Base-by-base conservation (phyloP, 1,284 basidiomycete genomes). In the Sporisorium exsertum region DNA sequence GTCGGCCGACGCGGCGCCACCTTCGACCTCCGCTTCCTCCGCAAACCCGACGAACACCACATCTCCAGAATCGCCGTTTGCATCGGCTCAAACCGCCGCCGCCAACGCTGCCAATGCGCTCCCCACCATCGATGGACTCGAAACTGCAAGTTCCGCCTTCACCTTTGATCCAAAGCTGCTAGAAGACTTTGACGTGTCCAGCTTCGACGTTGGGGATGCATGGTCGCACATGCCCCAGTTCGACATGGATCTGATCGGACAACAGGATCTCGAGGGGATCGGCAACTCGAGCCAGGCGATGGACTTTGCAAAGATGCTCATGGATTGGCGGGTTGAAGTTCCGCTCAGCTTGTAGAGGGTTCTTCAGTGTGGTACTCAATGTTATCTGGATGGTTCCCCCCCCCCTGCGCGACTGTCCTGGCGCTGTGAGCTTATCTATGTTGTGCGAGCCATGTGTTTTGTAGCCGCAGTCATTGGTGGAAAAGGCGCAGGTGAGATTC, bases 281-380 rank as follows among this genome's bases (percentile, higher is more conserved):
- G 63, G 63, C 35, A 75, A 75, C 46, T 59, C 67, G 37, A 61
- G 64, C 42, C 63, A 62, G 46, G 63, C 59, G 53, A 55, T 75
- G 32, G 72, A 70, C 67, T 75, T 75, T 67, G 67, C 62, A 24
- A 75, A 67, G 58, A 70, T 75, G 67, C 67, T 75, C 43, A 63
- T 56, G 47, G 67, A 75, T 10, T 75, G 72, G 72, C 58, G 65
- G n/a, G 57, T 61, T 26, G 72, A 75, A 2, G 46, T 75, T 16
- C 72, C 72, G 32, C 35, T 74, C 16, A 29, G 18, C 18, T 67
- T 37, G 20, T 52, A n/a, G 20, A 1, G n/a, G n/a, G n/a, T n/a
- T n/a, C n/a, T 20, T 24, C 37, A 35, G 35, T 35, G 8, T 35
- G 10, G 35, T 35, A 7, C 12, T 52, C n/a, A 35, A 24, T 26